Evolutionary conservation across 768 basidiomycete species (phyloP).

Genomic region (Termitomyces sp.): DNA sequence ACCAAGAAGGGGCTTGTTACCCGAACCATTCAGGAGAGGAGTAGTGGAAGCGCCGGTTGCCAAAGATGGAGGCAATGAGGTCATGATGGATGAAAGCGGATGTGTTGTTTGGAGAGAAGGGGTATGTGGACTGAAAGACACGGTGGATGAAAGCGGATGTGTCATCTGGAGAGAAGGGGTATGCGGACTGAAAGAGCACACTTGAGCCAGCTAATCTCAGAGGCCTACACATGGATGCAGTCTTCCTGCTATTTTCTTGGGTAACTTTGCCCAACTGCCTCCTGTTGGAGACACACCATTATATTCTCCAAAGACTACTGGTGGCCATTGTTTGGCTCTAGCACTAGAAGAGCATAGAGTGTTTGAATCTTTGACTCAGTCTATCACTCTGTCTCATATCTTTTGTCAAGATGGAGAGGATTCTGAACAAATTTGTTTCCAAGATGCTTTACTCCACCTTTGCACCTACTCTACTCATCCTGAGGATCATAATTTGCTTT

Average conservation of each 20-base stretch:
- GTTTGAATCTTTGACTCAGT: not conserved
- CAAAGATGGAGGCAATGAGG: too few species aligned
- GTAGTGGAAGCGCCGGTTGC: too few species aligned
- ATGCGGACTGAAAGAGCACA: too few species aligned
- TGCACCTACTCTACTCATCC: not conserved
- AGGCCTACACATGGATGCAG: too few species aligned
- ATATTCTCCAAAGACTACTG: slow-evolving; percentile 7
- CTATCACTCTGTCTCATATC: not conserved
- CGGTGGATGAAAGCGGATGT: too few species aligned
- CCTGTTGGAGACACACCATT: slow-evolving; percentile 22
- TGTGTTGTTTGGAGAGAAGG: too few species aligned
- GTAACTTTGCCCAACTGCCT: slow-evolving; percentile 26
- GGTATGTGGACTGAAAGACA: too few species aligned
- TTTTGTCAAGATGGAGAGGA: slow-evolving; percentile 1
- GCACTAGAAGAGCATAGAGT: not conserved
- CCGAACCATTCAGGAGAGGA: too few species aligned
- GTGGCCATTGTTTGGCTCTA: not conserved
- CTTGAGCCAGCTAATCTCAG: too few species aligned
- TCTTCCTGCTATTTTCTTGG: slow-evolving; percentile 18
- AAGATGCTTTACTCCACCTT: not conserved
- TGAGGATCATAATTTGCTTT: not conserved
- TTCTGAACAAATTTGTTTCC: not conserved
- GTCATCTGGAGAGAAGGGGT: too few species aligned
- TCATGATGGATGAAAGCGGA: too few species aligned
- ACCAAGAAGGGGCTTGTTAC: too few species aligned